Base-by-base conservation (phyloP, 1,284 basidiomycete species). In the Cystobasidium slooffiae region DNA sequence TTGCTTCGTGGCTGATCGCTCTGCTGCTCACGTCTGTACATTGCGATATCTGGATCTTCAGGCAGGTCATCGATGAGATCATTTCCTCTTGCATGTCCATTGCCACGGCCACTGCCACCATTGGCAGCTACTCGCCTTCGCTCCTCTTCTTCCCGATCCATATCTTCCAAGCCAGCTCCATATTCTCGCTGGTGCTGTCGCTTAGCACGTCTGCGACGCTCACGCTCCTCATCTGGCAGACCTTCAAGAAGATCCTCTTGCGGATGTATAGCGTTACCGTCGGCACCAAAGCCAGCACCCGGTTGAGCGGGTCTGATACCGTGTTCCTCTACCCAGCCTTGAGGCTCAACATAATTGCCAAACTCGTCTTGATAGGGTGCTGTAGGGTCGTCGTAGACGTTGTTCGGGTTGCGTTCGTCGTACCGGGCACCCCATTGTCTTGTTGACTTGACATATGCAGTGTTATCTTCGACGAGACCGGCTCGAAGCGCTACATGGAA, bases 351-450 rank as follows among this genome's bases (percentile, higher is more conserved):
- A 18, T 41, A 24, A 24, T 75, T 75, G 41, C 75, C 75, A 44
- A 49, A 65, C 56, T 75, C 75, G 31, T 75, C 75, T 46, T 66
- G 58, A 39, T 49, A 64, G 6, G 68, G 68, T 22, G 41, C 49
- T 10, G 47, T 39, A 14, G 18, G 20, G 43, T 75, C 75, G 24
- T 75, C 75, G 64, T 75, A 75, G 7, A 65, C 68, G 44, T 75
- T 75, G 44, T 52, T 46, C 12, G 69, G 31, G 43, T 72, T 65
- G 55, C 65, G 72, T 44, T 75, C 63, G 2, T 55, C 75, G 44
- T 72, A 75, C 12, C 64, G 62, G n/a, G 44, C 44, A 41, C 69
- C 75, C 75, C 75, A 75, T 59, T 72, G 69, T 37, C 75, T 41
- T 22, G 62, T 72, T 18, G 67, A 61, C 46, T 75, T 73, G 53